Evolutionary conservation across 257 asterid genomes (phyloP), one percentile per base, ranked within the genome.

Genomic region (Mentha longifolia): DNA sequence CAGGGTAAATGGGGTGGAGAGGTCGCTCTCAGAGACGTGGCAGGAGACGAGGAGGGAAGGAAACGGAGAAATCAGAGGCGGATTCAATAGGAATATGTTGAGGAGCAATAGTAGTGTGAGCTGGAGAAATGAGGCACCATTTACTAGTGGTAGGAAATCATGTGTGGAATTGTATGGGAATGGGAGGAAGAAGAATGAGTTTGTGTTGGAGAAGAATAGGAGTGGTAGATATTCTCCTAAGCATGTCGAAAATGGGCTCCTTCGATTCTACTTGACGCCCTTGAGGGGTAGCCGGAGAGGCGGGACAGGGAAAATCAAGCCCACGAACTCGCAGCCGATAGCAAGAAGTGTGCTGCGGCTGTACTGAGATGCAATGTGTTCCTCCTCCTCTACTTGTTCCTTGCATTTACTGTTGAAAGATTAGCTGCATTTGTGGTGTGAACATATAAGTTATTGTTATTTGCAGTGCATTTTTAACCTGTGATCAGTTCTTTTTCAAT

Each of bases 91-190:
- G 74, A 82, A 74, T 31, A 83, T 83, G 61, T 67, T 87, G 28
- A 67, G 97, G 71, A 91, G 94, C 77, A 88, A 91, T 43, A 91
- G 97, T 56, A 88, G 96, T 59, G 97, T 88, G 77, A 86, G 90
- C 77, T 87, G 97, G 89, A 85, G 97, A 71, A 80, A 83, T 22
- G 90, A 87, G 15, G 90, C 80, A 3, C 79, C 94, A 8, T 85
- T 82, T 74, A 92, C 82, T 47, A 79, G 83, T 78, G 83, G 65
- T 37, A 85, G 90, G 78, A 87, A 82, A 71, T 75, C 92, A 4
- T 70, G 67, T 25, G 81, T 67, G 72, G 96, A 92, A 57, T 76
- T 74, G 80, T 85, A 81, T 65, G 88, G 84, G 47, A 58, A 83
- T 76, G 89, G 84, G 65, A 86, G 82, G 87, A 85, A 65, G 79